Conservation (phyloP, 2,329 filamentous ascomycete species). For the Metarhizium humberi region DNA sequence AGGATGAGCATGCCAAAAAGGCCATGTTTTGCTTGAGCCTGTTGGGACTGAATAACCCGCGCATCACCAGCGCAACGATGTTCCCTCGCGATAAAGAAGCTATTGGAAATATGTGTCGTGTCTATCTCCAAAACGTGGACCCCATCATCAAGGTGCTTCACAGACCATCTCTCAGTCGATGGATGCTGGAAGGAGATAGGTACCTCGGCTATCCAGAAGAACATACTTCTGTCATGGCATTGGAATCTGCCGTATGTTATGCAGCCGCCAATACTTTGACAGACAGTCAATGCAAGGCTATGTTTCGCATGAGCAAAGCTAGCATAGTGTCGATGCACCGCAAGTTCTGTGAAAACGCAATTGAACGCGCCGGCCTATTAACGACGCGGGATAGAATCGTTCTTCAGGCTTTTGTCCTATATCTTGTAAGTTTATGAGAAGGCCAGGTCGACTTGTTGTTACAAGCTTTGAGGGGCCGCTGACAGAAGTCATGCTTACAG, state of each 20-base stretch:
- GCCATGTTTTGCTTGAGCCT: too few species aligned
- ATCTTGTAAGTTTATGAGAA: slow-evolving; percentile 8
- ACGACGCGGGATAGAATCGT: slow-evolving; percentile 17
- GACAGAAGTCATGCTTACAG: background rate
- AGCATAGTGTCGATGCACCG: slow-evolving; percentile 9
- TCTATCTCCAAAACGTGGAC: slow-evolving; percentile 9
- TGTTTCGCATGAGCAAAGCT: slow-evolving; percentile 9
- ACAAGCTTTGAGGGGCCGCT: background rate
- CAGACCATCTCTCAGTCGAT: slow-evolving; percentile 5
- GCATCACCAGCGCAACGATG: too few species aligned
- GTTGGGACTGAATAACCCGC: too few species aligned
- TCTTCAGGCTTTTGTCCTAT: slow-evolving; percentile 21
- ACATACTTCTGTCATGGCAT: slow-evolving; percentile 5
- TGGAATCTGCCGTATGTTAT: slow-evolving; percentile 14
- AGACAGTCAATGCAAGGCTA: slow-evolving; percentile 12
- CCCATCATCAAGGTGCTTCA: slow-evolving; percentile 11
- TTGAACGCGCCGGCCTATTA: slow-evolving; percentile 14
- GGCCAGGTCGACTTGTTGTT: background rate
- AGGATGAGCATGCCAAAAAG: too few species aligned
- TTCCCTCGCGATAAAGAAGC: background rate
- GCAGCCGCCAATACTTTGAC: slow-evolving; percentile 15
- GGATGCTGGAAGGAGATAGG: slow-evolving; percentile 11
- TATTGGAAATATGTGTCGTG: slow-evolving; percentile 1
- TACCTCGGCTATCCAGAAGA: slow-evolving; percentile 16
- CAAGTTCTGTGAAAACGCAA: background rate